These are phyloP conservation scores for Eucalyptus viminalis DNA, from an alignment of 345 rosid genomes.

Conservation along the genomic window DNA sequence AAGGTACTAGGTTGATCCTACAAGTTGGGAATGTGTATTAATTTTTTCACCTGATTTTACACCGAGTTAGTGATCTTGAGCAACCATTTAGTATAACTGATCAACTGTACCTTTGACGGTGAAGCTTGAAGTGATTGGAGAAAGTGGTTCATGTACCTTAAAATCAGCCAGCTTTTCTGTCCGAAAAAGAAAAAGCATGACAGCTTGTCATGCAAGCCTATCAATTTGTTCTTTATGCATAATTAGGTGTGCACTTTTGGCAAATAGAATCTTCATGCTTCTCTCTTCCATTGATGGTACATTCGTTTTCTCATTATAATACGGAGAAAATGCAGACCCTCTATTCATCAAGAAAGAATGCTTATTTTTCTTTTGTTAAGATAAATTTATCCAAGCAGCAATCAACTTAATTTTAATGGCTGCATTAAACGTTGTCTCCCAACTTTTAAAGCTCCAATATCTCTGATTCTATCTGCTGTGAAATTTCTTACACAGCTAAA, in stretches of 20 bases:
- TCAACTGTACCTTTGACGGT: neutral
- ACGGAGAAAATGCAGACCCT: neutral
- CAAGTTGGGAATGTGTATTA: neutral
- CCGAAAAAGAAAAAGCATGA: neutral
- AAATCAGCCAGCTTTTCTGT: neutral
- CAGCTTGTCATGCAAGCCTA: neutral
- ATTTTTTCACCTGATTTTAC: neutral
- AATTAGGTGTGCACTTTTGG: neutral
- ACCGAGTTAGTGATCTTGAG: neutral
- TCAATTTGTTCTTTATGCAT: neutral
- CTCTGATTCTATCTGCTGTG: neutral
- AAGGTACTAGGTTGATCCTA: slow-evolving; percentile 29
- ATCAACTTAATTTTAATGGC: neutral
- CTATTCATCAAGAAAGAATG: neutral
- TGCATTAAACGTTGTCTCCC: neutral
- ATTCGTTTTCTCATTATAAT: neutral
- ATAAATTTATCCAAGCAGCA: neutral
- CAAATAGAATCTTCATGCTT: neutral
- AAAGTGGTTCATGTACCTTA: neutral
- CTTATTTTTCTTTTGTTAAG: neutral
- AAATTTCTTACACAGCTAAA: neutral
- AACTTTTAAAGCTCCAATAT: neutral
- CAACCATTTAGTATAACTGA: neutral
- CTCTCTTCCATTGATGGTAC: neutral
- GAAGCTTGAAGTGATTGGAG: neutral